Evolutionary conservation across 805 yeast genomes (phyloP).

Genomic region (Yamadazyma paraphyllophila): DNA sequence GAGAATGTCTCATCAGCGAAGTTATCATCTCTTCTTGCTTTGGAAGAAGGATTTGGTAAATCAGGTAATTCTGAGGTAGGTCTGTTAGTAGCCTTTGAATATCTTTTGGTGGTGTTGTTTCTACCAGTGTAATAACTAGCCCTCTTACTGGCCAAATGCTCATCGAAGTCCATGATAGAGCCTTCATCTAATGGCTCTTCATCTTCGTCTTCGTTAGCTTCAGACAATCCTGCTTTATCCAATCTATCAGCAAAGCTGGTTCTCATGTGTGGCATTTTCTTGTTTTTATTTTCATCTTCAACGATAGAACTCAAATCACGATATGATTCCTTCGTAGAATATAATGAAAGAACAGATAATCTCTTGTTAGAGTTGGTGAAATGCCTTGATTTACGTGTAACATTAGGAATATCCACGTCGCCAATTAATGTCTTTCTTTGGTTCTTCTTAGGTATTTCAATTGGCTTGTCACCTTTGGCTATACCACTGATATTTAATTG

Average conservation of each 20-base stretch:
- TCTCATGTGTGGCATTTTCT: constrained; percentile 25
- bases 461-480: constrained; percentile 19
- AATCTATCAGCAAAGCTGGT: constrained; percentile 45
- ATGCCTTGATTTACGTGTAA: constrained; percentile 63
- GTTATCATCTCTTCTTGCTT: constrained; percentile 5
- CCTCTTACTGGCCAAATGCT: constrained; percentile 38
- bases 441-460: constrained; percentile 20
- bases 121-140: constrained; percentile 35
- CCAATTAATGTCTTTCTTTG: constrained; percentile 47
- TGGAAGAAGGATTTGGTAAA: constrained; percentile 19
- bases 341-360: constrained; percentile 67
- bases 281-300: constrained; percentile 21
- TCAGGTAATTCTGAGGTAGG: constrained; percentile 30
- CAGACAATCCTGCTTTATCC: constrained; percentile 34
- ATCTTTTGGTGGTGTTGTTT: constrained; percentile 21
- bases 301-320: constrained; percentile 50
- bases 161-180: constrained; percentile 40
- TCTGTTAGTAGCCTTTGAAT: constrained; percentile 24
- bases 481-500: constrained; percentile 30
- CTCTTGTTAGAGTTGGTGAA: constrained; percentile 65
- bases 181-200: constrained; percentile 35
- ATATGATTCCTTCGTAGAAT: constrained; percentile 65
- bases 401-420: constrained; percentile 67
- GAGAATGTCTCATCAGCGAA: constrained; percentile 41
- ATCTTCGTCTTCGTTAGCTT: constrained; percentile 25